Conservation (phyloP, 1,284 basidiomycete genomes). For the Pholiota adiposa region DNA sequence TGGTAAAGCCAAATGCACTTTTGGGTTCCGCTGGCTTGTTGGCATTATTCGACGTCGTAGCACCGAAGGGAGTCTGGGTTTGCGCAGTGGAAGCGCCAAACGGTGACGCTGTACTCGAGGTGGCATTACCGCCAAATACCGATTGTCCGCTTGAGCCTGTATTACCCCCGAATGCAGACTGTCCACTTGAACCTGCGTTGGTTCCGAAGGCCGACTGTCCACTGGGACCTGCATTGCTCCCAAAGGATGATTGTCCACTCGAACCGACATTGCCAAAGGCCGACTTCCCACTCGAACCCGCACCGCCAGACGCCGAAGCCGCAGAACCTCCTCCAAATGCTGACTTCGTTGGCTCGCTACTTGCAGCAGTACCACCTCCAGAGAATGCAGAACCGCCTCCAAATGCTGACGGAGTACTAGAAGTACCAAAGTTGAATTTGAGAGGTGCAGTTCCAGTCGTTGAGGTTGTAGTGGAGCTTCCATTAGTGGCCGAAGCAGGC, state of each 20-base stretch:
- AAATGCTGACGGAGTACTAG: background rate
- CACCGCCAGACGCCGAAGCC: conserved; percentile 16
- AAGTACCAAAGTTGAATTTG: background rate
- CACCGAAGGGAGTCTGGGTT: background rate
- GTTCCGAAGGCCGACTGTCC: conserved; percentile 10
- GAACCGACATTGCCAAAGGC: conserved; percentile 8
- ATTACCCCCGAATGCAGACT: conserved; percentile 16
- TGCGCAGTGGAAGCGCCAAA: background rate
- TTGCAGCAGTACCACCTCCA: background rate
- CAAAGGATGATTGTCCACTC: background rate
- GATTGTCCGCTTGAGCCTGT: conserved; percentile 3
- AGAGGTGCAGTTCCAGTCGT: background rate
- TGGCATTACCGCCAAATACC: conserved; percentile 8
- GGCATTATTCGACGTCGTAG: background rate
- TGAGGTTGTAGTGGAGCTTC: background rate
- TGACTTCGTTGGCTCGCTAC: conserved; percentile 1
- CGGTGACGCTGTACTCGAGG: background rate
- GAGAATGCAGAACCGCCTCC: background rate
- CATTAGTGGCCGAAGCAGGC: conserved; percentile 16
- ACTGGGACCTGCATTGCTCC: background rate
- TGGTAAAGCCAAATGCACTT: background rate
- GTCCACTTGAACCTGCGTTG: conserved; percentile 2
- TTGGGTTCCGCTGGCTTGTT: background rate
- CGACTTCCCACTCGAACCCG: background rate
- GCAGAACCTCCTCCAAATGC: conserved; percentile 4